phyloP scores from a whole-genome alignment of 2,329 filamentous ascomycete genomes.

The Penicillium sp. region DNA sequence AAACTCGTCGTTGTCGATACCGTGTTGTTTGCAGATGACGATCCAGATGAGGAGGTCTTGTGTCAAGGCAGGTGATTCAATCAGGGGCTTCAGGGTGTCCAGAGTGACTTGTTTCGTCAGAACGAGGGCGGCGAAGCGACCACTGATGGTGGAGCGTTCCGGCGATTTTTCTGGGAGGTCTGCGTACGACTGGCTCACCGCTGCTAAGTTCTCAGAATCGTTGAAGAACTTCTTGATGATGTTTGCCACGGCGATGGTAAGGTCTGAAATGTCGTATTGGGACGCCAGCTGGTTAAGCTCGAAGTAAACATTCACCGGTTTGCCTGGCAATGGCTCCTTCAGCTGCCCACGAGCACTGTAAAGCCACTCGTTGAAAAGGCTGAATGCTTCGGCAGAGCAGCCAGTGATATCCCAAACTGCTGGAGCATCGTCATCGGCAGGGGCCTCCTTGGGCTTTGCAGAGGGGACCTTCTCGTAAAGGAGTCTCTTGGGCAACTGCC shows the following conservation, averaged over 20 bases:
- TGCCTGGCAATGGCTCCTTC: neutral
- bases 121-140: conserved; percentile 2
- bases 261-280: neutral
- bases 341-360: neutral
- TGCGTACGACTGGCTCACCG: neutral
- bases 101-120: neutral
- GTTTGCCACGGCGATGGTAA: neutral
- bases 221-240: neutral
- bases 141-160: conserved; percentile 5
- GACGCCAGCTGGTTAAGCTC: neutral
- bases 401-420: conserved; percentile 5
- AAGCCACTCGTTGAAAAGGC: conserved; percentile 9
- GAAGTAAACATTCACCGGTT: neutral
- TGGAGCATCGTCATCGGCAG: neutral
- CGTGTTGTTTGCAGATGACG: neutral
- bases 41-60: conserved; percentile 3
- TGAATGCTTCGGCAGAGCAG: conserved; percentile 3
- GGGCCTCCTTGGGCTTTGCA: neutral
- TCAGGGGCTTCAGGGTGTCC: neutral
- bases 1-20: neutral
- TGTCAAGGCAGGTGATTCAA: neutral
- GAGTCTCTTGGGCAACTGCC: conserved; percentile 5
- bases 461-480: neutral
- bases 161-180: neutral
- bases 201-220: neutral